A percentile compares a stretch with the other conserved stretches of the same genome.
Conservation (phyloP, 2,329 filamentous ascomycete species). For the Aspergillus arachidicola region DNA sequence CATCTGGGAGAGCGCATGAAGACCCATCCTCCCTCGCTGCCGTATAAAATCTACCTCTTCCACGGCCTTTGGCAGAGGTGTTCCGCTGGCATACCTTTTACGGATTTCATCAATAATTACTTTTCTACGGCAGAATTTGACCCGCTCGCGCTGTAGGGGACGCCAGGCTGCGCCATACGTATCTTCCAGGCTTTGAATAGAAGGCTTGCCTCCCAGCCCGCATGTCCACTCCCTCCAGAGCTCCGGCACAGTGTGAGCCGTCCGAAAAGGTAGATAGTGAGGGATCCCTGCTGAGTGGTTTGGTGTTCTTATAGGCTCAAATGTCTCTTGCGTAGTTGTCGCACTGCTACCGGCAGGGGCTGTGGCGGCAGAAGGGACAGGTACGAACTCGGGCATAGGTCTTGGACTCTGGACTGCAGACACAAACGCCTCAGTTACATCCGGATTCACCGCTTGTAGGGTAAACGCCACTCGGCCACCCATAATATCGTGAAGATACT, state of each 20-base stretch:
- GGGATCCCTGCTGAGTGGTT: background rate
- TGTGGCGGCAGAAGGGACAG: background rate
- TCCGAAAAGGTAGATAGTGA: conserved; percentile 1
- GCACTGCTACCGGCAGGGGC: background rate
- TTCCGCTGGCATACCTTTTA: background rate
- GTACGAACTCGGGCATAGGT: background rate
- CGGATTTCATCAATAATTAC: conserved; percentile 1
- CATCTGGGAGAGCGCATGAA: conserved; percentile 1
- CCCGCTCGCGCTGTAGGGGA: conserved; percentile 3
- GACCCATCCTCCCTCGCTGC: conserved; percentile 2
- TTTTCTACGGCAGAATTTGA: conserved; percentile 4
- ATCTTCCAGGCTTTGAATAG: conserved; percentile 2
- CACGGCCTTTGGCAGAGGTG: background rate
- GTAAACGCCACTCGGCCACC: background rate
- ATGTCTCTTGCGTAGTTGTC: background rate
- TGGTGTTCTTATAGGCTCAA: background rate
- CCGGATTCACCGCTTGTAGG: background rate
- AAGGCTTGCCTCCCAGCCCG: conserved; percentile 1
- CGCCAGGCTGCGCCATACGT: background rate
- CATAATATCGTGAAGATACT: conserved; percentile 1
- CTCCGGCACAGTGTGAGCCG: conserved; percentile 3
- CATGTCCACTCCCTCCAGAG: conserved; percentile 1
- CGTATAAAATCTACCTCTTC: conserved; percentile 1
- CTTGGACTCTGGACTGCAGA: background rate
- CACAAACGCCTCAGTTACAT: background rate